A percentile compares a stretch with the other conserved stretches of the same genome.
phyloP scores from a whole-genome alignment of 768 basidiomycete species.

The Pleurotus tuber-regium region DNA sequence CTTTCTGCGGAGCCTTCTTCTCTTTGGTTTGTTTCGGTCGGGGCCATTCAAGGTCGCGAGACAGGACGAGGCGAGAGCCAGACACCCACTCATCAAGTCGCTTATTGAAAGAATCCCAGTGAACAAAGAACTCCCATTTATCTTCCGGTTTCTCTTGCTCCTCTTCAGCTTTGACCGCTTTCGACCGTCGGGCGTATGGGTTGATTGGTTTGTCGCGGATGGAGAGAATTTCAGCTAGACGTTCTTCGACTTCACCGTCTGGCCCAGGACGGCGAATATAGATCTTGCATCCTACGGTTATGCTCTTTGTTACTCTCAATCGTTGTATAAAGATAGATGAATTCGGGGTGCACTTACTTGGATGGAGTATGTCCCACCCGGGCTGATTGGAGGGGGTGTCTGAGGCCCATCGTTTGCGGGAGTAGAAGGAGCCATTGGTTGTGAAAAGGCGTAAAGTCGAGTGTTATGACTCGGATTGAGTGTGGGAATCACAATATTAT shows the following conservation, averaged over 20 bases:
- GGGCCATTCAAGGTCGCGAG: constrained; percentile 92
- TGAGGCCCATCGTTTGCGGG: constrained; percentile 33
- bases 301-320: constrained; percentile 53
- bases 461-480: background rate
- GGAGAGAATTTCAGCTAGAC: constrained; percentile 93
- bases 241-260: constrained; percentile 79
- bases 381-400: constrained; percentile 63
- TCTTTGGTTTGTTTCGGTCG: constrained; percentile 70
- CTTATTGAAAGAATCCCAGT: constrained; percentile 99
- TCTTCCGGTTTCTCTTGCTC: constrained; percentile 64
- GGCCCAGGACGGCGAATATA: constrained; percentile 80
- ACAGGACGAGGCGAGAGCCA: constrained; percentile 80
- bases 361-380: constrained; percentile 74
- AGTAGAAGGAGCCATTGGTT: constrained; percentile 30
- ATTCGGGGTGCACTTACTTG: constrained; percentile 48
- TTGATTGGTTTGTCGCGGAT: constrained; percentile 84
- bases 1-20: constrained; percentile 56
- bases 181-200: constrained; percentile 43
- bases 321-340: constrained; percentile 20
- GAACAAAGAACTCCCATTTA: constrained; percentile 93
- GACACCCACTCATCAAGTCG: constrained; percentile 97
- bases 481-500: background rate
- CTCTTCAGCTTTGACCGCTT: constrained; percentile 32
- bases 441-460: background rate
- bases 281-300: constrained; percentile 94